Evolutionary conservation across 768 basidiomycete genomes (phyloP), one percentile per base, ranked within the genome.

Genomic region (Multifurca ochricompacta): DNA sequence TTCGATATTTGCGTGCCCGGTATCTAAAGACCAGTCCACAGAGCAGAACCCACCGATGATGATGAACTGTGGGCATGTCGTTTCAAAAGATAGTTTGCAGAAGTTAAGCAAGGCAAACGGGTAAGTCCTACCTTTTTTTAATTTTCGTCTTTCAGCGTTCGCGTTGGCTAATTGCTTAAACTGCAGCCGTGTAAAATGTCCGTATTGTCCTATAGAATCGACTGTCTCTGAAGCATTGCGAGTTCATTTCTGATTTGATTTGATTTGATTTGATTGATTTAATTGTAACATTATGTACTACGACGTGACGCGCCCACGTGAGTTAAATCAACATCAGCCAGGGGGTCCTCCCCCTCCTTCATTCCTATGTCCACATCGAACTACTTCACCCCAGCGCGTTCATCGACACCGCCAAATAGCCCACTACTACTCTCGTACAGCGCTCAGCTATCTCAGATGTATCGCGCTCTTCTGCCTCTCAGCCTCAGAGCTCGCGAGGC

Each of bases 11-110:
- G 85, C 92, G 43, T 99, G 96, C 68, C 91, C 96, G 0, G 96
- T 99, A 19, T 95, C 92, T 8, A 98, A 97, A 70, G 95, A 98
- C 64, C 95, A 96, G 70, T 84, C 92, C 21, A 94, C 90, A 4
- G 87, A 91, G 48, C 69, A 77, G 54, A 99, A 99, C 67, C 96
- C 93, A 8, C 95, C 96, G 0, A 96, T 96, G 91, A 94, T 97
- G 88, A 86, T 99, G 77, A 72, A 74, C 3, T 98, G 96, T 66
- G 96, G 95, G 2, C 96, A 99, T 69, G 93, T 96, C 34, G 84
- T 99, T 41, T 85, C 91, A 2, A 87, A 87, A 66, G 95, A 97
- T 64, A 95, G 90, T 67, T 71, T 98, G 59, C 81, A 82, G 59
- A 91, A 93, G 67, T 73, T 99, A 42, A 85, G 87, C 66, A 97